Evolutionary conservation across 2,329 filamentous ascomycete genomes (phyloP).

Genomic region (Xylariaceae sp.): DNA sequence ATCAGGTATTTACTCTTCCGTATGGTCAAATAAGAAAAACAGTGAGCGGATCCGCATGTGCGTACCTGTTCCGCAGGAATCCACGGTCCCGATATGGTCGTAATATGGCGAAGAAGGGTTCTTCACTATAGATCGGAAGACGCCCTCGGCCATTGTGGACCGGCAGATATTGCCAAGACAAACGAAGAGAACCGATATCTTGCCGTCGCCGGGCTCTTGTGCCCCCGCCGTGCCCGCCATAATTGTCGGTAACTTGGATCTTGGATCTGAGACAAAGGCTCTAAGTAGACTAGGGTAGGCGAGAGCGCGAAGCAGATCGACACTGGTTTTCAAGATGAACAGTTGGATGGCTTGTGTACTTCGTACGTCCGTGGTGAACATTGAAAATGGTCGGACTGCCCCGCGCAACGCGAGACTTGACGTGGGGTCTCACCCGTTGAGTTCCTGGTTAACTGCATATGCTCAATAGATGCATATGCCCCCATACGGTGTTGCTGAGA

Average conservation of each 20-base stretch:
- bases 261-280: not conserved
- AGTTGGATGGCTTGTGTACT: too few species aligned
- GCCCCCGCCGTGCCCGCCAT: slow-evolving; percentile 18
- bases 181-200: slow-evolving; percentile 80
- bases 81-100: slow-evolving; percentile 61
- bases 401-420: too few species aligned
- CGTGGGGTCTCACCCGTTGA: too few species aligned
- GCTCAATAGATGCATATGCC: too few species aligned
- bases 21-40: not conserved
- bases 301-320: too few species aligned
- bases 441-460: too few species aligned
- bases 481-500: too few species aligned
- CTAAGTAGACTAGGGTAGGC: not conserved
- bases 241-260: too few species aligned
- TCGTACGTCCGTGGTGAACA: too few species aligned
- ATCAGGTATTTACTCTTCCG: not conserved
- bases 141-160: slow-evolving; percentile 93
- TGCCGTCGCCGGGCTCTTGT: slow-evolving; percentile 12
- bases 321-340: too few species aligned
- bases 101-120: slow-evolving; percentile 52
- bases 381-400: too few species aligned
- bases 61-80: slow-evolving; percentile 79
- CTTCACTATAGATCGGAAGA: slow-evolving; percentile 70
- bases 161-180: slow-evolving; percentile 95
- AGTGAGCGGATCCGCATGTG: not conserved